Conservation (phyloP, 1,284 basidiomycete genomes). For the Athelia sp. region DNA sequence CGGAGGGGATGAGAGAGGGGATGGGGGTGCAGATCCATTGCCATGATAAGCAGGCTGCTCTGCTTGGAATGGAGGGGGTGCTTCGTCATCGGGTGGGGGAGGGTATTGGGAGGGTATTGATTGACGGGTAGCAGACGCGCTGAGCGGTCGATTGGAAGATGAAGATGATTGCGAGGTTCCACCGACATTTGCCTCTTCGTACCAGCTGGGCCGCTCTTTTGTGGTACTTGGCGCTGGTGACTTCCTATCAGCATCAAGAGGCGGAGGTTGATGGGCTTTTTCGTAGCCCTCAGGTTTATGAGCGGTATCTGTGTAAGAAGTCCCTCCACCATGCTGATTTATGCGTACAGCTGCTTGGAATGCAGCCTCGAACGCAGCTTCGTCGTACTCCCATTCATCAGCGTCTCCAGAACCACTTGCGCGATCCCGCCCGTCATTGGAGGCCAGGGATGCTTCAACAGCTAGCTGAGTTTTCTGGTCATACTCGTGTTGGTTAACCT, state of each 20-base stretch:
- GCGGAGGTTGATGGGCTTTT: no score
- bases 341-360: conserved; percentile 9
- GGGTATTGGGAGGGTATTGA: no score
- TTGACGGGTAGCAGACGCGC: no score
- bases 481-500: conserved; percentile 47
- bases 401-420: no score
- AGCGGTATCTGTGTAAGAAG: no score
- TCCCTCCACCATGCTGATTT: no score
- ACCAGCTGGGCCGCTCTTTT: conserved; percentile 29
- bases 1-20: conserved; percentile 3
- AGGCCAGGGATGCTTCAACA: conserved; percentile 31
- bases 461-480: conserved; percentile 48
- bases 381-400: conserved; percentile 47
- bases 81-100: no score
- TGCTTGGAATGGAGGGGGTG: no score
- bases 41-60: conserved; percentile 3
- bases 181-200: conserved; percentile 18
- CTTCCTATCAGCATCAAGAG: no score
- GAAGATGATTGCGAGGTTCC: not conserved
- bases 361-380: conserved; percentile 34
- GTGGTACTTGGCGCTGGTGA: conserved; percentile 6
- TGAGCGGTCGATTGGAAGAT: no score
- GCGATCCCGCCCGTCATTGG: conserved; percentile 17
- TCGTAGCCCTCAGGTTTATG: no score
- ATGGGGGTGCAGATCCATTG: conserved; percentile 4